A percentile compares a stretch with the other conserved stretches of the same genome.
Conservation (phyloP, 305 asterid genomes). For the Fraxinus platypoda region DNA sequence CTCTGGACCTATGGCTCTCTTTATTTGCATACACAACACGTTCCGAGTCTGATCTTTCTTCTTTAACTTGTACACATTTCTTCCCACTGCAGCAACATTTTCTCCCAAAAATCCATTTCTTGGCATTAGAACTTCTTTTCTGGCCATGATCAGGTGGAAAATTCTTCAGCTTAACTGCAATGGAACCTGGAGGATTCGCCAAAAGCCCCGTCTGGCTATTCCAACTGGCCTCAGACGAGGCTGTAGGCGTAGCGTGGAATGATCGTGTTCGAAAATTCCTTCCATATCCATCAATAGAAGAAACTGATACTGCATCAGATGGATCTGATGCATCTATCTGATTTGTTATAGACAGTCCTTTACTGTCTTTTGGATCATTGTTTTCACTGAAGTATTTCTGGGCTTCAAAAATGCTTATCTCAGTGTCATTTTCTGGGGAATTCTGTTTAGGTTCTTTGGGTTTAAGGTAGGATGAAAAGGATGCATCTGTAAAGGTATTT, state of each 20-base stretch:
- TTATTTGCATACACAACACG: conserved; percentile 20
- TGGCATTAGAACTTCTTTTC: conserved; percentile 25
- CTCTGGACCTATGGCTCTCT: conserved; percentile 21
- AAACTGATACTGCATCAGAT: conserved; percentile 19
- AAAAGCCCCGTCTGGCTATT: conserved; percentile 43
- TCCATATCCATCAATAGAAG: conserved; percentile 28
- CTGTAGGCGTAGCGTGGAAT: conserved; percentile 40
- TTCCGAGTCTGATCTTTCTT: conserved; percentile 40
- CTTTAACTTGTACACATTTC: conserved; percentile 65
- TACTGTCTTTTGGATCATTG: conserved; percentile 24
- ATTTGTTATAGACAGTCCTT: not conserved
- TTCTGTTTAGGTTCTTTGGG: conserved; percentile 13
- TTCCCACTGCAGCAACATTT: conserved; percentile 74
- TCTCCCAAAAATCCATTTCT: conserved; percentile 57
- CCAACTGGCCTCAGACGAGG: conserved; percentile 52
- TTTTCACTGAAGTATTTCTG: conserved; percentile 66
- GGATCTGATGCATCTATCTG: not conserved
- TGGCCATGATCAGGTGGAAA: conserved; percentile 20
- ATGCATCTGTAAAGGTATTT: conserved; percentile 21
- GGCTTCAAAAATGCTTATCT: conserved; percentile 79
- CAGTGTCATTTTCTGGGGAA: conserved; percentile 25
- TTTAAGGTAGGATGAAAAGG: conserved; percentile 35
- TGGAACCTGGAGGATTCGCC: conserved; percentile 33
- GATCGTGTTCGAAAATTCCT: conserved; percentile 27
- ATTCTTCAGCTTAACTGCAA: conserved; percentile 41